A percentile compares a stretch with the other conserved stretches of the same genome.
Evolutionary conservation across 495 filamentous ascomycete species (phyloP).

Genomic region (Elasticomyces elasticus): DNA sequence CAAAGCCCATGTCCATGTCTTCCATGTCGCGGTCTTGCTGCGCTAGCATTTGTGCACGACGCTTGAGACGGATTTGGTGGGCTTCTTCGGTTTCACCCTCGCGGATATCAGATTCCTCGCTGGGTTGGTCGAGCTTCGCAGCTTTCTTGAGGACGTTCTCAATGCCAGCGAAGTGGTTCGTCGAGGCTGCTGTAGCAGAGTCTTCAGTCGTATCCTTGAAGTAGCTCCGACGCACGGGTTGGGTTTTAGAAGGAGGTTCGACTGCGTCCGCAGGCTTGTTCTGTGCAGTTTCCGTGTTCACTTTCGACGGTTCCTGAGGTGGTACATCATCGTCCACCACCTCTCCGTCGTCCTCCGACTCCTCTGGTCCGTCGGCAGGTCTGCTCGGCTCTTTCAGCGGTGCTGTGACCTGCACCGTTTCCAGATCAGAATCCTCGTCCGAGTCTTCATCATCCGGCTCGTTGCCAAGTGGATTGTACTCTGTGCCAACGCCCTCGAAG

Average conservation of each 20-base stretch:
- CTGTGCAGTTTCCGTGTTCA: not conserved
- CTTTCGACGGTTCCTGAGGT: not conserved
- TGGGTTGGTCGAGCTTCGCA: conserved; percentile 52
- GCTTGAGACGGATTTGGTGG: conserved; percentile 38
- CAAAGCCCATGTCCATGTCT: conserved; percentile 92
- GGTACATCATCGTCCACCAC: too few species aligned
- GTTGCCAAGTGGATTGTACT: conserved; percentile 72
- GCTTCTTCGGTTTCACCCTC: conserved; percentile 40
- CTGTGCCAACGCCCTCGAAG: conserved; percentile 75
- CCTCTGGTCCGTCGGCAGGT: too few species aligned
- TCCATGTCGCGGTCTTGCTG: conserved; percentile 72
- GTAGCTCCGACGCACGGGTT: conserved; percentile 44
- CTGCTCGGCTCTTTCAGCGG: too few species aligned
- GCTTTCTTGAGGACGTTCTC: conserved; percentile 75
- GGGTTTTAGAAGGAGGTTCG: conserved; percentile 17
- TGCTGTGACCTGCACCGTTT: too few species aligned
- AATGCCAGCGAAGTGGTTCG: conserved; percentile 57
- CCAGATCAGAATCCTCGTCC: conserved; percentile 8
- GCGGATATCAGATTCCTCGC: conserved; percentile 36
- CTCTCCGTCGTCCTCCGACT: conserved; percentile 3
- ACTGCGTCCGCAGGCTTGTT: not conserved
- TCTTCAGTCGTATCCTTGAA: conserved; percentile 42
- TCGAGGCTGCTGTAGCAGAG: conserved; percentile 13
- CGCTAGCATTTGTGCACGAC: conserved; percentile 64
- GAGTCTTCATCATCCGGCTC: conserved; percentile 39